These are phyloP conservation scores for Fusarium neocosmosporiellum DNA, from an alignment of 2,329 filamentous ascomycete genomes.

Conservation along the genomic window DNA sequence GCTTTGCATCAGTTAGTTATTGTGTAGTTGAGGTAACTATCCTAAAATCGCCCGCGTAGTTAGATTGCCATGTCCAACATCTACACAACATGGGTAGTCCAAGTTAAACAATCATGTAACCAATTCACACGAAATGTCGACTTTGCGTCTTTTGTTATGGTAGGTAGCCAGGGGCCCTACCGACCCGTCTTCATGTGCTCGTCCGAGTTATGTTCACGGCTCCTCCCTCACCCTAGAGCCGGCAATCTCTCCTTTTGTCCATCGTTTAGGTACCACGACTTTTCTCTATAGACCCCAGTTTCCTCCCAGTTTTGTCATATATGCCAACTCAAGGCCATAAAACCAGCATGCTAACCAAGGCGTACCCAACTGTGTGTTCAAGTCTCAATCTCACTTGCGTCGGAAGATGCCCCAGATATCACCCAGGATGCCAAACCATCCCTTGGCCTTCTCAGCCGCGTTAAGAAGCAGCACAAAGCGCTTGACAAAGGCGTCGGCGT, in stretches of 20 bases:
- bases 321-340: neutral
- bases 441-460: conserved; percentile 57
- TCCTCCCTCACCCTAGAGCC: neutral
- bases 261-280: neutral
- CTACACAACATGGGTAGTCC: neutral
- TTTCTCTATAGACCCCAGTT: neutral
- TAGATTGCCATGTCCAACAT: neutral
- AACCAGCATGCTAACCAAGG: neutral
- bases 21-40: too few relatives aligned
- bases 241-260: neutral
- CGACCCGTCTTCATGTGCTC: neutral
- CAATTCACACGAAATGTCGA: neutral
- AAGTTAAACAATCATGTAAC: neutral
- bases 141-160: neutral
- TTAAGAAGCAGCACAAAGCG: conserved; percentile 67
- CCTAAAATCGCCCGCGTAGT: too few relatives aligned
- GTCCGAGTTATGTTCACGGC: neutral
- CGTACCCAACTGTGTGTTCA: neutral
- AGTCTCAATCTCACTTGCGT: conserved; percentile 29
- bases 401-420: conserved; percentile 42
- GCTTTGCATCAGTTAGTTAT: neutral
- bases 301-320: neutral
- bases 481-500: conserved; percentile 66
- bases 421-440: conserved; percentile 63
- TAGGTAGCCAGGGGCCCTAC: neutral